These are phyloP conservation scores for Oxytropis ochrocephala DNA, from an alignment of 306 rosid species.

Conservation along the genomic window DNA sequence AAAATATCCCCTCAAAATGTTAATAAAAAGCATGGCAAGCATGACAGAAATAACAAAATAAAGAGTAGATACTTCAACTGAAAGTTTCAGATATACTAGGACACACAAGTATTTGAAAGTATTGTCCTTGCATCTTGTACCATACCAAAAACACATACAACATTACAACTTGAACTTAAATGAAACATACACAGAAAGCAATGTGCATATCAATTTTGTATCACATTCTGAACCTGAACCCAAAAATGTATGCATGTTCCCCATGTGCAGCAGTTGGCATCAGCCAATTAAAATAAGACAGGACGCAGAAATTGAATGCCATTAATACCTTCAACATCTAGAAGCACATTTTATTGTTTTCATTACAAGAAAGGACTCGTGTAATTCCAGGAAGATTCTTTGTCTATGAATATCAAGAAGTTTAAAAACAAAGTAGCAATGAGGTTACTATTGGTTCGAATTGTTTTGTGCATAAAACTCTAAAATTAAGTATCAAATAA, in stretches of 20 bases:
- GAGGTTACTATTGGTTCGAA: neutral
- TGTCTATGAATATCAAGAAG: neutral
- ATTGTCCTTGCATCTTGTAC: neutral
- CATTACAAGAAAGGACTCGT: neutral
- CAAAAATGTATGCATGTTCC: constrained; percentile 1
- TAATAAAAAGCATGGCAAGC: neutral
- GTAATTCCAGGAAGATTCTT: neutral
- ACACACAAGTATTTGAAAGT: neutral
- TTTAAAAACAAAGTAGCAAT: neutral
- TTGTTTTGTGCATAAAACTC: neutral
- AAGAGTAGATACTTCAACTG: neutral
- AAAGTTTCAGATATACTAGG: neutral
- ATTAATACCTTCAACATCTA: neutral
- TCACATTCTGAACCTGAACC: constrained; percentile 12
- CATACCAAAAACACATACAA: neutral
- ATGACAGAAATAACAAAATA: constrained; percentile 5
- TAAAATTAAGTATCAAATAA: neutral
- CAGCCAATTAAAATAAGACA: neutral
- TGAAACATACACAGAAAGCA: constrained; percentile 2
- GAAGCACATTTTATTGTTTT: neutral
- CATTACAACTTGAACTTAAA: neutral
- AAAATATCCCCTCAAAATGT: neutral
- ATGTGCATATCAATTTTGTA: neutral
- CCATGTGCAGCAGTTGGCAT: neutral
- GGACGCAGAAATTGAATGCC: neutral